A percentile compares a stretch with the other conserved stretches of the same genome.
phyloP scores from a whole-genome alignment of 176 grass and related monocot genomes.

The Avena atlantica region DNA sequence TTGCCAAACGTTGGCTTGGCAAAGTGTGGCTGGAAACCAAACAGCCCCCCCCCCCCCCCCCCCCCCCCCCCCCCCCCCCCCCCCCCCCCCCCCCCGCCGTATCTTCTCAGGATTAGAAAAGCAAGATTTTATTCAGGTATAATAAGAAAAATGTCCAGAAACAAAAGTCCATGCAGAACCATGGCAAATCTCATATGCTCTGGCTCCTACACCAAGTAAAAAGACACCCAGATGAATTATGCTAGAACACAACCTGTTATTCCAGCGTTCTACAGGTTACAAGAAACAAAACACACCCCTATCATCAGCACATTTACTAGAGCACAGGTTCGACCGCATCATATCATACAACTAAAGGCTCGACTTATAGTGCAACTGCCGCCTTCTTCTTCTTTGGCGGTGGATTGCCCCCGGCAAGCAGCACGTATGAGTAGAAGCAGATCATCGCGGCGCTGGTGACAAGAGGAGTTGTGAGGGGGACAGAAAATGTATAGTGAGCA shows the following conservation, averaged over 20 bases:
- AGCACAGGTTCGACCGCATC: not conserved
- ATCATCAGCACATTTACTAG: slow-evolving; percentile 22
- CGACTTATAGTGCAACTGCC: slow-evolving; percentile 33
- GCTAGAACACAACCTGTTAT: slow-evolving; percentile 26
- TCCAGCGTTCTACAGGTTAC: not conserved
- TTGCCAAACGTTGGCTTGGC: no score
- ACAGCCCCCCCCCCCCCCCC: no score
- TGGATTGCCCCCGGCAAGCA: slow-evolving; percentile 80
- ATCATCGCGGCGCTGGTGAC: slow-evolving; percentile 67
- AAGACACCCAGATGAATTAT: not conserved
- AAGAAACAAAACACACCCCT: not conserved
- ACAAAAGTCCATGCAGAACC: slow-evolving; percentile 17
- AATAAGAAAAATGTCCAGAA: not conserved
- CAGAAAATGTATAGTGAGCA: not conserved
- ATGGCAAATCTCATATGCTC: not conserved
- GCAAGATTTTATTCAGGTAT: slow-evolving; percentile 24
- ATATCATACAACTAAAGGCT: not conserved
- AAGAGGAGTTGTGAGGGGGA: slow-evolving; percentile 16
- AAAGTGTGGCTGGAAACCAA: no score
- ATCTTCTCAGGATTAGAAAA: not conserved
- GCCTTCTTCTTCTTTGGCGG: slow-evolving; percentile 78
- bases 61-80: no score
- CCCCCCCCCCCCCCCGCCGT: no score
- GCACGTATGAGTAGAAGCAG: slow-evolving; percentile 84
- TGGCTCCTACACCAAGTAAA: not conserved